A percentile compares a stretch with the other conserved stretches of the same genome.
Conservation (phyloP, 2,329 filamentous ascomycete species). For the Nemania sp. region DNA sequence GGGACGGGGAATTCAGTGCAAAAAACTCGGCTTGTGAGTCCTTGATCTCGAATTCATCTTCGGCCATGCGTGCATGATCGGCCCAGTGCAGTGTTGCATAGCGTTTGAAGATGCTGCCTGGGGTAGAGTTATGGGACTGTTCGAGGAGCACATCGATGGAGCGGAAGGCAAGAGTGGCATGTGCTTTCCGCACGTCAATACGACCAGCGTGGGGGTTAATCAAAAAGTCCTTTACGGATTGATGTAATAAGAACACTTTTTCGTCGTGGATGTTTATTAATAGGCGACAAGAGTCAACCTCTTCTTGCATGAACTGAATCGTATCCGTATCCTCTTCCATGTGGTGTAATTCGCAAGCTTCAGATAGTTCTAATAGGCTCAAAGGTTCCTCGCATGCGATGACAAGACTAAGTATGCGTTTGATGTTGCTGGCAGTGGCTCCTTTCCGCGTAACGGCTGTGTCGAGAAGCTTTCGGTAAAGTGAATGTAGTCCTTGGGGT, state of each 20-base stretch:
- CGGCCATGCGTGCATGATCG: neutral
- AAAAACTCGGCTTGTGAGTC: neutral
- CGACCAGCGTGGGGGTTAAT: neutral
- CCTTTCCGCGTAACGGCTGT: neutral
- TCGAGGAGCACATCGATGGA: neutral
- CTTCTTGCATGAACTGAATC: neutral
- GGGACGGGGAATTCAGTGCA: neutral
- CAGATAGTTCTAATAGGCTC: neutral
- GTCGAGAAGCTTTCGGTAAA: neutral
- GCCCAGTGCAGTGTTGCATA: neutral
- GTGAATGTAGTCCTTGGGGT: neutral
- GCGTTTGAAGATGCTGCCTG: neutral
- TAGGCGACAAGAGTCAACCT: neutral
- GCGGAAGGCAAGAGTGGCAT: neutral
- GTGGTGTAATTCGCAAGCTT: neutral
- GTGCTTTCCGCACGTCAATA: neutral
- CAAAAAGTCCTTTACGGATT: neutral
- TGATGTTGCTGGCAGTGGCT: neutral
- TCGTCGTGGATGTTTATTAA: neutral
- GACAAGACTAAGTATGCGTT: neutral
- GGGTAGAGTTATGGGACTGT: neutral
- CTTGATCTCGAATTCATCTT: neutral
- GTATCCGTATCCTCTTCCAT: neutral
- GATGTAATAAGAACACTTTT: neutral
- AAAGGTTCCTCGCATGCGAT: neutral